Base-by-base conservation (phyloP, 441 rosid genomes). In the Croton laevigatus region DNA sequence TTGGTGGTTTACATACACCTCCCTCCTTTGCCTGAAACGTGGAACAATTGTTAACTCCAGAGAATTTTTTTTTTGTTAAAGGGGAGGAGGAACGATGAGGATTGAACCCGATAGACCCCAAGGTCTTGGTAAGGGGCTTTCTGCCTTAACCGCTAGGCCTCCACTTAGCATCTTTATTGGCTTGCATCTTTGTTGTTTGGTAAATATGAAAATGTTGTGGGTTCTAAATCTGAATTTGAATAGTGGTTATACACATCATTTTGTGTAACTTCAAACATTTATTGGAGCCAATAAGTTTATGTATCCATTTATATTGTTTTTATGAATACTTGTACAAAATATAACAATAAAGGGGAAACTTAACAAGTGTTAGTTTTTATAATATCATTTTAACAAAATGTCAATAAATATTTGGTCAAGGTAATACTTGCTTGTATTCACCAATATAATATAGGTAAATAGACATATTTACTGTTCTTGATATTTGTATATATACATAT, bases 191-290 rank as follows among this genome's bases (percentile, higher is more conserved):
- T 64, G 40, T 64, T 27, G 55, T 16, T 64, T 64, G 13, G 13
- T 9, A 61, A 22, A 45, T n/a, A 64, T 45, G 42, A 64, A 66
- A 37, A 12, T 22, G 61, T 53, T 19, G 49, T 27, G 70, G 49
- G 61, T 20, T 23, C 48, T 52, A 23, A 52, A 51, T 66, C 46
- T 51, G 45, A 67, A 10, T 11, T 67, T 20, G 34, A 40, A 37
- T 62, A 16, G 3, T 42, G 62, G n/a, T 27, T 27, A 27, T 27
- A 27, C 32, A 27, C 10, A 42, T 14, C 42, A 32, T 68, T 11
- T 23, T 17, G 59, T 45, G 53, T 54, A 40, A 40, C 9, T 40
- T 59, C 42, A 68, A 55, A 40, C 34, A 22, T 13, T 40, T 54
- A 55, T n/a, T 42, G 55, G 36, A 48, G 37, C 20, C 20, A 3